Base-by-base conservation (phyloP, 148 eudicot genomes). In the Chenopodium formosanum region DNA sequence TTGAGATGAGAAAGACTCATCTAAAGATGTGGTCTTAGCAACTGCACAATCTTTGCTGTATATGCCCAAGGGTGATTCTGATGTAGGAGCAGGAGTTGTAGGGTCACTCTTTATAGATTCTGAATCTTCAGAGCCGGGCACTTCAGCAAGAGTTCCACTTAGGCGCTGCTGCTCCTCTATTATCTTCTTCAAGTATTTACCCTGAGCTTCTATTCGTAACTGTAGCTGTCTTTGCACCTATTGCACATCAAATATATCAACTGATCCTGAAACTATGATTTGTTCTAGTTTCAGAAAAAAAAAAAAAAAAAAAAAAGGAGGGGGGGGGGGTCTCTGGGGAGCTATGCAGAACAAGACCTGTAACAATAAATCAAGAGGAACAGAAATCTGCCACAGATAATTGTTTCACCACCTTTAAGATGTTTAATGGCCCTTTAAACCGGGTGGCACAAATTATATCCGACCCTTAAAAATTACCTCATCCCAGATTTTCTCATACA, bases 151-250 rank as follows among this genome's bases (percentile, higher is more conserved):
- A 78, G 84, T 89, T 75, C 88, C 88, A 82, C 89, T 73, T 0
- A 90, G 85, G 32, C 91, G 83, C 44, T 89, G 91, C 77, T 90
- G 93, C 83, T 90, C 93, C 83, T 90, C 93, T 50, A 90, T 85
- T 70, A 90, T 90, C 82, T 90, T 70, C 74, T 70, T 70, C 23
- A 70, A 70, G 74, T 70, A 70, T 37, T 70, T 70, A 10, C 94
- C 94, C 82, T 91, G 94, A 34, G 92, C 92, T 88, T 91, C 94
- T 73, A 91, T 91, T 69, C 92, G 86, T 79, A 90, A 37, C 82
- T 91, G 94, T 52, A 91, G 88, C 84, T 90, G 92, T 83, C 90
- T 88, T 79, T 91, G 94, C 73, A 91, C 91, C 94, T 91, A 82
- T 70, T 32, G n/a, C 23, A 70, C 23, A 7, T 34, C 74, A 37